Base-by-base conservation (phyloP, 257 asterid species). In the Jasminum sambac region DNA sequence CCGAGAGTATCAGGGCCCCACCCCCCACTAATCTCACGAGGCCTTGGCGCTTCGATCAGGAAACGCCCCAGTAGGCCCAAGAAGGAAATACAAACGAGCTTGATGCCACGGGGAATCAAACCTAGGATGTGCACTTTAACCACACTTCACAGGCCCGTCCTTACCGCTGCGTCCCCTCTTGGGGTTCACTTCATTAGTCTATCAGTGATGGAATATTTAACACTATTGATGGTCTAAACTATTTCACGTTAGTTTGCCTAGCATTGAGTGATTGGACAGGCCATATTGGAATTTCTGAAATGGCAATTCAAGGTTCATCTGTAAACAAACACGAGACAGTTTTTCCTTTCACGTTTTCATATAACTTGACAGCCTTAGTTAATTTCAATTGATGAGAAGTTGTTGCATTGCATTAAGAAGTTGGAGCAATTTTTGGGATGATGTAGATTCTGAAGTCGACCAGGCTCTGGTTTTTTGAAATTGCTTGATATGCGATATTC, bases 401-500 rank as follows among this genome's bases (percentile, higher is more conserved):
- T 55, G 30, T 41, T 66, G 37, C 38, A 34, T 42, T 16, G 37
- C 38, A 34, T 57, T 11, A 14, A 19, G 38, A 40, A 67, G 17
- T 71, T 2, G 37, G 5, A 40, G 60, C 6, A 55, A 21, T 13
- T 21, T 44, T 21, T 42, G 25, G 73, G 14, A 2, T 3, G 23
- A 30, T n/a, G 36, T 7, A 48, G 25, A 5, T 5, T 24, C 57
- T 66, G 24, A 19, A 71, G 40, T 55, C 11, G 11, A 36, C 26
- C 63, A 24, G 40, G 48, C 25, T 60, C 24, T 70, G 43, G 24
- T 71, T 30, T 63, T 23, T 24, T 21, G 23, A 50, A 74, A 11
- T 67, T 72, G 65, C 74, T 72, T 41, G 63, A 41, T 62, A 55
- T 10, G 48, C 59, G 11, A 24, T 63, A 39, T 69, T 37, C 41